Evolutionary conservation across 2,329 filamentous ascomycete genomes (phyloP), one percentile per base, ranked within the genome.

Genomic region (Leptographium radiaticola): DNA sequence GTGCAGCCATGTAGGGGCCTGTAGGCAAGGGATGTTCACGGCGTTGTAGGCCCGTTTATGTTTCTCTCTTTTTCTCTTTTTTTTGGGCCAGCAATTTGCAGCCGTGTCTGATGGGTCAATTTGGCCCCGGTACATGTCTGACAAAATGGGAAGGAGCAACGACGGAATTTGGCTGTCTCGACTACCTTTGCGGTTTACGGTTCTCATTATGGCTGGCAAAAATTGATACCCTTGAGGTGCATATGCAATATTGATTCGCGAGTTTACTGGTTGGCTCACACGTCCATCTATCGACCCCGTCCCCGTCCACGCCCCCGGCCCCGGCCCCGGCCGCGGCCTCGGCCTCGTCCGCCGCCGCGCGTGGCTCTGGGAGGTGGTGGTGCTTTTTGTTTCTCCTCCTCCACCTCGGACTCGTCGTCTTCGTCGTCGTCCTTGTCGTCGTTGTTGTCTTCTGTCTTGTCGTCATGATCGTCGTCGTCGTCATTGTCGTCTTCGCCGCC

Each of bases 231-330:
- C 43, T 45, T 45, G 18, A 18, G 38, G n/a, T 25, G 25, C 25
- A 25, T 40, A 16, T 40, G 20, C 40, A 43, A 11, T 9, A 11
- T 43, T 43, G 8, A 20, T 43, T 18, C n/a, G 11, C 2, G 40
- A 43, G 40, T 43, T 2, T 8, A 16, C 39, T n/a, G n/a, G 40
- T 20, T 11, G 25, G 9, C 9, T 36, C 12, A 2, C 9, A 36
- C 34, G 34, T 10, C 34, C 9, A 36, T 15, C 25, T 33, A 49
- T 16, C 53, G 7, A 2, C 53, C 53, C 2, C 54, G 51, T n/a
- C 53, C 57, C 34, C 59, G 54, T 25, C 55, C 56, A 1, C 53
- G 51, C 6, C 55, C 56, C n/a, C 59, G 46, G 6, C 57, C 55
- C 9, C 59, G 39, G 6, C 55, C 51, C 1, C 59, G 53, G 13